Percentiles rank a stretch among this genome's conserved stretches.
Conservation (phyloP, 208 protist genomes). For the Angomonas desouzai region DNA sequence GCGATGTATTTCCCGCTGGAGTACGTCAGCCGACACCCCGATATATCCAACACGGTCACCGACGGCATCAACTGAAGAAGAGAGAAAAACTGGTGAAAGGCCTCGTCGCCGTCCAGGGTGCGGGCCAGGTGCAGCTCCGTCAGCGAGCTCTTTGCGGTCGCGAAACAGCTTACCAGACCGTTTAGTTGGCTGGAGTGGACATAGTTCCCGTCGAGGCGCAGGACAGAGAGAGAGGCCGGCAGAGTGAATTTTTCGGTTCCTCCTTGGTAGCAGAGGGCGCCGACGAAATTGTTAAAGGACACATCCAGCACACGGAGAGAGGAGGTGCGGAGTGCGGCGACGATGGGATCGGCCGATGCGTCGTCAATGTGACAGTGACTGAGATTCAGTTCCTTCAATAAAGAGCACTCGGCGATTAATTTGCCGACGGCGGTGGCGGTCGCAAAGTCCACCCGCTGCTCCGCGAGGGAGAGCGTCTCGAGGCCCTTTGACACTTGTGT, state of each 20-base stretch:
- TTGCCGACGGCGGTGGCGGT: conserved; percentile 8
- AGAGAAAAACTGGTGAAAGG: conserved; percentile 19
- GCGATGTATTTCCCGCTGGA: conserved; percentile 35
- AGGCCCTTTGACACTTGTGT: conserved; percentile 8
- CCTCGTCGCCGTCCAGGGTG: conserved; percentile 32
- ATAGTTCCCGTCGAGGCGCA: conserved; percentile 42
- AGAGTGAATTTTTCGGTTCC: conserved; percentile 18
- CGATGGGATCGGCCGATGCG: conserved; percentile 22
- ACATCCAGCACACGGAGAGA: conserved; percentile 28
- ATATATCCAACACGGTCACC: conserved; percentile 49
- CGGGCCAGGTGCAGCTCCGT: conserved; percentile 45
- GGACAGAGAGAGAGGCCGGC: conserved; percentile 28
- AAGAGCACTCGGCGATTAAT: not conserved
- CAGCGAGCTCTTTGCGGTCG: conserved; percentile 21
- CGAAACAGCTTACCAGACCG: conserved; percentile 27
- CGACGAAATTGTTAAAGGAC: conserved; percentile 37
- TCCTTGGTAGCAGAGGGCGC: conserved; percentile 26
- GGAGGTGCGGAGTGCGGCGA: conserved; percentile 21
- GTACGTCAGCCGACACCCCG: conserved; percentile 37
- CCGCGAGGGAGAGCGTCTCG: conserved; percentile 17
- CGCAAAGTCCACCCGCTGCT: conserved; percentile 8
- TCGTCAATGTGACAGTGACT: conserved; percentile 37
- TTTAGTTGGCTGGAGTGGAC: conserved; percentile 26
- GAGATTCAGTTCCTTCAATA: conserved; percentile 21
- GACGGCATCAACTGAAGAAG: conserved; percentile 20